Evolutionary conservation across 352 stramenopile genomes (phyloP).

Genomic region (Pythium dissotocum): DNA sequence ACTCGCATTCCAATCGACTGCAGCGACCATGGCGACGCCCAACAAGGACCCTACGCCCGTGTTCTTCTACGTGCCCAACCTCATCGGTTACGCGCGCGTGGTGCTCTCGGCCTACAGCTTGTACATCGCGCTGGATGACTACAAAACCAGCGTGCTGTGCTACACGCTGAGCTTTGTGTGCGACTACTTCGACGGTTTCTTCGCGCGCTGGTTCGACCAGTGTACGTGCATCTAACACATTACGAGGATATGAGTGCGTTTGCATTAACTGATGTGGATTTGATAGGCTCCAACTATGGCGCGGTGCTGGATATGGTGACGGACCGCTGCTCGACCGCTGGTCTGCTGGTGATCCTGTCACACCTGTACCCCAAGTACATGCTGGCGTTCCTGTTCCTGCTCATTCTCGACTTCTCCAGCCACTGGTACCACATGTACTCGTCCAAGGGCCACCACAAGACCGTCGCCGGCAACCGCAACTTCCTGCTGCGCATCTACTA

Average conservation of each 20-base stretch:
- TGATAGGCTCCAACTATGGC: conserved; percentile 89
- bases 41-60: conserved; percentile 64
- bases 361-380: conserved; percentile 89
- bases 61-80: conserved; percentile 96
- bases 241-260: no score
- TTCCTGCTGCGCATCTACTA: conserved; percentile 95
- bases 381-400: conserved; percentile 85
- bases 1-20: background rate
- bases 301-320: conserved; percentile 98
- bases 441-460: conserved; percentile 95
- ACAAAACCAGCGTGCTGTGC: conserved; percentile 77
- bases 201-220: conserved; percentile 96
- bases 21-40: conserved; percentile 9
- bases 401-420: conserved; percentile 96
- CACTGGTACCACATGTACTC: conserved; percentile 99
- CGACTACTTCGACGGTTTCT: conserved; percentile 98
- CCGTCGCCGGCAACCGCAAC: conserved; percentile 89
- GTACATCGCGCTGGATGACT: conserved; percentile 69
- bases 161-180: conserved; percentile 97
- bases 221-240: conserved; percentile 43
- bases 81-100: conserved; percentile 95
- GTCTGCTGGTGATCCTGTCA: conserved; percentile 94
- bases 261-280: background rate
- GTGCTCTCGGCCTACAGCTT: conserved; percentile 87
- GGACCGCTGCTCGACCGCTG: conserved; percentile 95